Percentiles rank a stretch among this genome's conserved stretches.
phyloP scores from a whole-genome alignment of 2,329 filamentous ascomycete species.

The Monilinia fructigena region DNA sequence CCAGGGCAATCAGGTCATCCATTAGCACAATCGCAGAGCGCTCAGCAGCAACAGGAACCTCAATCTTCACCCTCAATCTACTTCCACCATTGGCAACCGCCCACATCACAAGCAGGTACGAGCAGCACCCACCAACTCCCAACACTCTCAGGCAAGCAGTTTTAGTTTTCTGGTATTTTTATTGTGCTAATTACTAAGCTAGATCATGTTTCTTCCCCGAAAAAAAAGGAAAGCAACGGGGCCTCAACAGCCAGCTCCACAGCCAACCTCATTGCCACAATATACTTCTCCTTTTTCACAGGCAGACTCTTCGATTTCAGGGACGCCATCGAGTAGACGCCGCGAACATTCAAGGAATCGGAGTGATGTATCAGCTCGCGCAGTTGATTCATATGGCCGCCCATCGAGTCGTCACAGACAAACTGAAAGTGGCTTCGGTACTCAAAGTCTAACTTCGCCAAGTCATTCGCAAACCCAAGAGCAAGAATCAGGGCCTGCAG shows the following conservation, averaged over 20 bases:
- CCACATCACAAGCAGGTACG: slow-evolving; percentile 59
- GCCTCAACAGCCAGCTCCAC: slow-evolving; percentile 49
- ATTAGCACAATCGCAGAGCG: slow-evolving; percentile 52
- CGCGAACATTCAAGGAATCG: slow-evolving; percentile 62
- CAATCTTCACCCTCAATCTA: slow-evolving; percentile 71
- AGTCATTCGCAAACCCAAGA: slow-evolving; percentile 24
- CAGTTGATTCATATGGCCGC: slow-evolving; percentile 41
- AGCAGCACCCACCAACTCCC: slow-evolving; percentile 63
- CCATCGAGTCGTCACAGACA: slow-evolving; percentile 43
- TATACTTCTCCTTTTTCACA: slow-evolving; percentile 56
- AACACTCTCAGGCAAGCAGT: slow-evolving; percentile 69
- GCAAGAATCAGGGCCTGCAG: slow-evolving; percentile 26
- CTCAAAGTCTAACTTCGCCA: slow-evolving; percentile 32
- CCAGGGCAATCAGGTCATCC: slow-evolving; percentile 46
- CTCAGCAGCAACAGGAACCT: slow-evolving; percentile 55
- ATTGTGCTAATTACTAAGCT: slow-evolving; percentile 40
- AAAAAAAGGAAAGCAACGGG: slow-evolving; percentile 77
- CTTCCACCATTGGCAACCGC: slow-evolving; percentile 92
- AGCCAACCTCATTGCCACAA: slow-evolving; percentile 48
- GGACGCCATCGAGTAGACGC: slow-evolving; percentile 54
- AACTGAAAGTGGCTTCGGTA: slow-evolving; percentile 35
- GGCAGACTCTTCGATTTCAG: slow-evolving; percentile 51
- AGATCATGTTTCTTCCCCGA: slow-evolving; percentile 72
- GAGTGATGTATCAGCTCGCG: slow-evolving; percentile 55
- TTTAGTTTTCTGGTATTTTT: slow-evolving; percentile 46